Evolutionary conservation across 2,329 filamentous ascomycete species (phyloP), one percentile per base, ranked within the genome.

Genomic region (Coniochaeta hoffmannii): DNA sequence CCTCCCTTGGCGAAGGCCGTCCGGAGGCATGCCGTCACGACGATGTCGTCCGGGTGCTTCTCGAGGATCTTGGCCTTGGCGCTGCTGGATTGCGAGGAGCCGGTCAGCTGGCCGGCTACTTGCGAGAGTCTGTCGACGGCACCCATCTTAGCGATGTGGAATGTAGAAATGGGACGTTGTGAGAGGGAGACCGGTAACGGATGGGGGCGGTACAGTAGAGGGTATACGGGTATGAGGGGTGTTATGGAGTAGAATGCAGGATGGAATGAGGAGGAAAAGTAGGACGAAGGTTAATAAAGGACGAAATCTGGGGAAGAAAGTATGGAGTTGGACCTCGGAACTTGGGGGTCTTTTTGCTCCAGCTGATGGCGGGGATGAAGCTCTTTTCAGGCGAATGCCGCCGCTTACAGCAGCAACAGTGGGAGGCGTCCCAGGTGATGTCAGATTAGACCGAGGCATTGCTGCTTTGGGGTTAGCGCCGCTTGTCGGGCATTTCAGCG

Each of bases 1-100:
- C 92, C 91, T 63, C 91, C 93, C 73, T 90, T 95, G 62, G 91
- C 96, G 73, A 97, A 86, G 66, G 94, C 84, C 15, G 90, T 96
- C 65, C 94, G 90, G 67, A 97, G 89, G 63, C 89, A 90, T 63
- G 89, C 90, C 59, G 94, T 97, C 60, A 99, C 85, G 66, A 99
- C 94, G 62, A 97, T 84, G 76, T 88, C 85, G 69, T 88, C 84
- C 55, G 85, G 76, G 68, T 77, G 78, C 76, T 88, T 87, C 70
- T 86, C 73, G 44, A 87, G 76, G 50, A 88, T 72, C 70, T 76
- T 81, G 58, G 80, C 79, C 60, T 69, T 72, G 62, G 76, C 75
- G 59, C 73, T 73, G 59, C 74, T 72, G 52, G 75, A 71, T 60
- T 75, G 73, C 57, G 71, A 68, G 26, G 69, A 68, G 60, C 75